These are phyloP conservation scores for Pichia terricola DNA, from an alignment of 1,139 yeast species.

Conservation along the genomic window DNA sequence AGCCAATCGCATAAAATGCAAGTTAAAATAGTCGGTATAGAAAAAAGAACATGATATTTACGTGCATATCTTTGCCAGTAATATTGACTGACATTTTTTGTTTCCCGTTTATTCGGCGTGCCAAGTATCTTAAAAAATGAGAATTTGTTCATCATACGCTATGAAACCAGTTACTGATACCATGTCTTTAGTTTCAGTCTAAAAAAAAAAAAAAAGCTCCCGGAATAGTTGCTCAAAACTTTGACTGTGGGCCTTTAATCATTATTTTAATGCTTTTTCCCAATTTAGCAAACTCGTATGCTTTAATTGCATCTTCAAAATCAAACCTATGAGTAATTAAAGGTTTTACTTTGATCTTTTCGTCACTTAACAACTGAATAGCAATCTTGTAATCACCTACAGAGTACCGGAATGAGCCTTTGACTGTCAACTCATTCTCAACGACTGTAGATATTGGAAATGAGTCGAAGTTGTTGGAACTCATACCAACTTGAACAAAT, in stretches of 20 bases:
- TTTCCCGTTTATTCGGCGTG: too few species aligned
- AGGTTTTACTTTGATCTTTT: conserved; percentile 50
- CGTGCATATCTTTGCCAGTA: too few species aligned
- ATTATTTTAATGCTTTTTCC: conserved; percentile 54
- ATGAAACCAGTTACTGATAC: too few species aligned
- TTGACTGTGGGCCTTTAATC: conserved; percentile 39
- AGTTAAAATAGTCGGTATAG: too few species aligned
- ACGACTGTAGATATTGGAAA: conserved; percentile 71
- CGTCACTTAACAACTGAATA: conserved; percentile 55
- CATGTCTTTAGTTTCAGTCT: too few species aligned
- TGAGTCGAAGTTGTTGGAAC: conserved; percentile 32
- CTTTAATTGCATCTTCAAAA: conserved; percentile 69
- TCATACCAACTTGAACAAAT: conserved; percentile 52
- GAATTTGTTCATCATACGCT: too few species aligned
- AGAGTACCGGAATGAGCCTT: conserved; percentile 76
- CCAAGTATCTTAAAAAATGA: too few species aligned
- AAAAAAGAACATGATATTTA: too few species aligned
- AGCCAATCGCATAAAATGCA: too few species aligned
- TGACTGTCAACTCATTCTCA: conserved; percentile 58
- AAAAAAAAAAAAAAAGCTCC: too few species aligned
- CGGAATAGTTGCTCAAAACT: neutral
- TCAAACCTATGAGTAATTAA: conserved; percentile 72
- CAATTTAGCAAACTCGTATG: conserved; percentile 57
- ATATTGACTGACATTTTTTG: too few species aligned
- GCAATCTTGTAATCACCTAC: conserved; percentile 72